These are phyloP conservation scores for Aspergillus japonicus DNA, from an alignment of 2,329 filamentous ascomycete species.

Conservation along the genomic window DNA sequence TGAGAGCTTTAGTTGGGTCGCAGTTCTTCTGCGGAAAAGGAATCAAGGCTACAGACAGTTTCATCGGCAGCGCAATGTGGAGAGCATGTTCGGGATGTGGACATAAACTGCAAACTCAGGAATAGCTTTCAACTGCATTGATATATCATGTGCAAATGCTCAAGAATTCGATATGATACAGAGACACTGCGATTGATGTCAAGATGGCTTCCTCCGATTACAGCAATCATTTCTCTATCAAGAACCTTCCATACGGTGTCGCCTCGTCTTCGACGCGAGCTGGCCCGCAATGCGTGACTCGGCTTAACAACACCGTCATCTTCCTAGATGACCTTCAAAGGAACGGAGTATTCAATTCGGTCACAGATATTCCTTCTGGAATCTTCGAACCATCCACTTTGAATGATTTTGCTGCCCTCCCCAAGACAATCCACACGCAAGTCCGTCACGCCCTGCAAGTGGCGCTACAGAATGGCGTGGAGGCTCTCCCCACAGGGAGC, in stretches of 20 bases:
- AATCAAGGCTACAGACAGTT: no score
- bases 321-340: constrained; percentile 50
- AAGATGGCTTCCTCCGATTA: constrained; percentile 24
- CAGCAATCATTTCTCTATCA: constrained; percentile 46
- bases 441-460: constrained; percentile 43
- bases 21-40: no score
- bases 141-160: background rate
- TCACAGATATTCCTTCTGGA: constrained; percentile 20
- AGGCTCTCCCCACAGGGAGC: constrained; percentile 12
- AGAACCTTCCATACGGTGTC: constrained; percentile 57
- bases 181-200: background rate
- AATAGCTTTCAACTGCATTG: background rate
- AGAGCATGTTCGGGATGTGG: constrained; percentile 7
- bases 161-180: background rate
- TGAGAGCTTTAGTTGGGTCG: no score
- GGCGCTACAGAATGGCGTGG: constrained; percentile 8
- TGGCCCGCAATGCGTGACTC: constrained; percentile 49
- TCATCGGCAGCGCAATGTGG: background rate
- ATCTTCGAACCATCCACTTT: constrained; percentile 41
- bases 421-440: constrained; percentile 37
- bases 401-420: constrained; percentile 52
- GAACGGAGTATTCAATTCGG: constrained; percentile 27
- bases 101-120: background rate
- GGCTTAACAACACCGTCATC: constrained; percentile 52
- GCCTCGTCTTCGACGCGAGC: constrained; percentile 44